Evolutionary conservation across 768 basidiomycete species (phyloP).

Genomic region (Leucocoprinus leucothites): DNA sequence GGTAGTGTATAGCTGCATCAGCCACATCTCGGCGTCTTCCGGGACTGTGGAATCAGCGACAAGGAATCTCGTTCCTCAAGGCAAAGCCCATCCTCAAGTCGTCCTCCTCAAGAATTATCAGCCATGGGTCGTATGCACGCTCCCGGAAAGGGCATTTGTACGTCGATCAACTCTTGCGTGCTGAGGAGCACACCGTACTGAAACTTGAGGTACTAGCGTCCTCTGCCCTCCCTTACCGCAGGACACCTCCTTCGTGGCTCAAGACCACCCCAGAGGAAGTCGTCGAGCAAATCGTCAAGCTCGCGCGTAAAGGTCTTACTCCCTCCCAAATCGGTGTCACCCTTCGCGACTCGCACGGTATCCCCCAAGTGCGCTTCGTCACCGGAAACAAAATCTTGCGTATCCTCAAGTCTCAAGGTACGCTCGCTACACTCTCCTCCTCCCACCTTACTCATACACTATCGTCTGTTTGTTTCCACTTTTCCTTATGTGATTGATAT

Average conservation of each 20-base stretch:
- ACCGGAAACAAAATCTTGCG: slow-evolving; percentile 99
- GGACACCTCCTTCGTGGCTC: slow-evolving; percentile 93
- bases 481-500: slow-evolving; percentile 13
- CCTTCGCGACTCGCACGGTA: slow-evolving; percentile 96
- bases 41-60: slow-evolving; percentile 10
- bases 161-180: slow-evolving; percentile 95
- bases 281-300: slow-evolving; percentile 93
- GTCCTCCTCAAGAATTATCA: no score
- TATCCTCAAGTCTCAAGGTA: slow-evolving; percentile 93
- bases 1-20: slow-evolving; percentile 53
- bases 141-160: slow-evolving; percentile 99
- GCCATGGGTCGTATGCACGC: slow-evolving; percentile 99
- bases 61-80: slow-evolving; percentile 39
- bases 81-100: slow-evolving; percentile 26
- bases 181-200: background rate
- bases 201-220: slow-evolving; percentile 49
- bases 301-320: slow-evolving; percentile 95
- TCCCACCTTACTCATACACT: slow-evolving; percentile 25
- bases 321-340: slow-evolving; percentile 98
- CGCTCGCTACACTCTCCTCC: slow-evolving; percentile 24
- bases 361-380: slow-evolving; percentile 97
- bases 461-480: slow-evolving; percentile 13
- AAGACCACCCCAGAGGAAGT: slow-evolving; percentile 96
- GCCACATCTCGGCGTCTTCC: slow-evolving; percentile 41
- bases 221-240: slow-evolving; percentile 97